Conservation (phyloP, 2,329 filamentous ascomycete species). For the Monosporascus cannonballus region DNA sequence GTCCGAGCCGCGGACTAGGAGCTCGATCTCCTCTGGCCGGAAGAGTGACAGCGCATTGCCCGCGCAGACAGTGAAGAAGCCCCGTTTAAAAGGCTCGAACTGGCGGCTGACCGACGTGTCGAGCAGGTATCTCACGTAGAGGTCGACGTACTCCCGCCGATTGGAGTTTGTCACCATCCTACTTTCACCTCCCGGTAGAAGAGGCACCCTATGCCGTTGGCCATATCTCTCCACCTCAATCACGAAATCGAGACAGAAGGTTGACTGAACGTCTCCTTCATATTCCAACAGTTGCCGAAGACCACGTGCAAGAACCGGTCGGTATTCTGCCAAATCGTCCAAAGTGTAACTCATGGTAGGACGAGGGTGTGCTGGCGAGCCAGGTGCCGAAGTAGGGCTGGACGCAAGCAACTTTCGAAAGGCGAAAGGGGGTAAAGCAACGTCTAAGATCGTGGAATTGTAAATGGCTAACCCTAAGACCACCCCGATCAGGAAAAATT, state of each 20-base stretch:
- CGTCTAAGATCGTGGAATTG: slow-evolving; percentile 87
- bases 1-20: slow-evolving; percentile 78
- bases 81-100: slow-evolving; percentile 89
- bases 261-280: slow-evolving; percentile 74
- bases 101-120: slow-evolving; percentile 73
- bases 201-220: slow-evolving; percentile 56
- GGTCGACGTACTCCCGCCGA: slow-evolving; percentile 76
- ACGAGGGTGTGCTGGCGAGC: slow-evolving; percentile 49
- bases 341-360: slow-evolving; percentile 66
- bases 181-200: slow-evolving; percentile 68
- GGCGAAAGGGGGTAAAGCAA: slow-evolving; percentile 80
- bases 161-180: slow-evolving; percentile 79
- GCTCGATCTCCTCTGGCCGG: slow-evolving; percentile 84
- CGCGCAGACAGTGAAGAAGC: slow-evolving; percentile 87
- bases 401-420: slow-evolving; percentile 82
- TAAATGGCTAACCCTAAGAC: slow-evolving; percentile 87
- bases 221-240: slow-evolving; percentile 75
- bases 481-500: slow-evolving; percentile 85
- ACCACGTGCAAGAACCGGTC: slow-evolving; percentile 68
- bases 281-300: slow-evolving; percentile 73
- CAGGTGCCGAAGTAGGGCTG: slow-evolving; percentile 55
- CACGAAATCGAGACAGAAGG: slow-evolving; percentile 78
- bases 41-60: slow-evolving; percentile 85
- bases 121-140: slow-evolving; percentile 75
- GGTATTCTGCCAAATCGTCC: slow-evolving; percentile 77